phyloP scores from a whole-genome alignment of 176 grass and related monocot species.

The Ensete ventricosum region DNA sequence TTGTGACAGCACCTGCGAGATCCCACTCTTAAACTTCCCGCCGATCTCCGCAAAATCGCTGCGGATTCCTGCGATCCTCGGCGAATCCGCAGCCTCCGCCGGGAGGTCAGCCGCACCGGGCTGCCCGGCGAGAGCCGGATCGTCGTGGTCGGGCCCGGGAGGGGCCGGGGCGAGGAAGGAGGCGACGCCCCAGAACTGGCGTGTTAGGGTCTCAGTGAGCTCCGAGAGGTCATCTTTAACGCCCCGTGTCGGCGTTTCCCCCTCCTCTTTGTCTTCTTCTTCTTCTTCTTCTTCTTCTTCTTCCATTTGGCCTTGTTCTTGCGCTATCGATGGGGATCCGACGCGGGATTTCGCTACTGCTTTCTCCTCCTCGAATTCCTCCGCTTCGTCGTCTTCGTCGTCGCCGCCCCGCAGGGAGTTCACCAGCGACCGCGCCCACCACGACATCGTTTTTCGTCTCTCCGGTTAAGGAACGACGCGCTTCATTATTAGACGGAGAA shows the following conservation, averaged over 20 bases:
- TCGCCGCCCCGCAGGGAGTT: slow-evolving; percentile 3
- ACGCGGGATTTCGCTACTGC: neutral
- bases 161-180: slow-evolving; percentile 54
- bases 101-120: neutral
- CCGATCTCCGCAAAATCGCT: slow-evolving; percentile 71
- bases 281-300: slow-evolving; percentile 7
- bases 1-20: slow-evolving; percentile 47
- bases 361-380: neutral
- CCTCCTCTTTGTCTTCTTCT: slow-evolving; percentile 31
- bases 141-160: slow-evolving; percentile 4
- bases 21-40: slow-evolving; percentile 52
- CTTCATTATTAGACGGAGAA: neutral
- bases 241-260: slow-evolving; percentile 34
- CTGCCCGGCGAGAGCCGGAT: neutral
- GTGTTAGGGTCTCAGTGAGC: slow-evolving; percentile 59
- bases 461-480: neutral
- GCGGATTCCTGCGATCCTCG: slow-evolving; percentile 49
- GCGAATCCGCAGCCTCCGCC: slow-evolving; percentile 13
- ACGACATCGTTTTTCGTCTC: neutral
- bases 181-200: slow-evolving; percentile 60
- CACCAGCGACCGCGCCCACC: slow-evolving; percentile 5
- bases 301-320: neutral
- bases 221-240: slow-evolving; percentile 64
- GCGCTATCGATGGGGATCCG: neutral
- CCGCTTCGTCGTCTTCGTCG: neutral